Conservation (phyloP, 2,329 filamentous ascomycete genomes). For the Sclerotinia spermophila region DNA sequence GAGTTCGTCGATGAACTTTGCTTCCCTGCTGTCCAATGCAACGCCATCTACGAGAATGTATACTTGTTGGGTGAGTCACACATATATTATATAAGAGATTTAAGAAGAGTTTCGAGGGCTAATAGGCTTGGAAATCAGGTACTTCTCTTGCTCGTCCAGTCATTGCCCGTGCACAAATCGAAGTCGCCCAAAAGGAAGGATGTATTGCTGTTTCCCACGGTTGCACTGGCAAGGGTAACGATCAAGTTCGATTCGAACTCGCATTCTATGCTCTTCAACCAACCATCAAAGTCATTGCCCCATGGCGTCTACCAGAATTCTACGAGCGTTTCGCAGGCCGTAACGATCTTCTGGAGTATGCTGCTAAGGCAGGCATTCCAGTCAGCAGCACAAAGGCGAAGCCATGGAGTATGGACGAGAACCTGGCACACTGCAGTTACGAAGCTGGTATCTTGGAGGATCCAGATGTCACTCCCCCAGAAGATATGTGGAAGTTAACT, state of each 20-base stretch:
- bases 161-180: conserved; percentile 65
- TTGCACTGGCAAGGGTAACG: conserved; percentile 62
- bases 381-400: conserved; percentile 70
- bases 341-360: conserved; percentile 70
- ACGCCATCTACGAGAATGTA: conserved; percentile 65
- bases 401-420: conserved; percentile 66
- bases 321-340: conserved; percentile 69
- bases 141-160: conserved; percentile 65
- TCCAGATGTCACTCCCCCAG: conserved; percentile 60
- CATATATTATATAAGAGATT: background rate
- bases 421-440: conserved; percentile 74
- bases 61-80: conserved; percentile 51
- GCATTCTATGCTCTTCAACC: conserved; percentile 61
- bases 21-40: conserved; percentile 74
- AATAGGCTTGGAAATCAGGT: conserved; percentile 37
- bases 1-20: conserved; percentile 75
- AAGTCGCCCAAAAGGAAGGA: conserved; percentile 59
- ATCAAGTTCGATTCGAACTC: conserved; percentile 64
- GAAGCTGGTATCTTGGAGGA: conserved; percentile 75
- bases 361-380: conserved; percentile 62
- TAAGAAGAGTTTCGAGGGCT: background rate
- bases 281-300: conserved; percentile 68
- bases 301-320: conserved; percentile 68
- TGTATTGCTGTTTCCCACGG: conserved; percentile 47
- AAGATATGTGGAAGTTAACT: conserved; percentile 78